Evolutionary conservation across 2,329 filamentous ascomycete species (phyloP), one percentile per base, ranked within the genome.

Genomic region (Microdochium nivale): DNA sequence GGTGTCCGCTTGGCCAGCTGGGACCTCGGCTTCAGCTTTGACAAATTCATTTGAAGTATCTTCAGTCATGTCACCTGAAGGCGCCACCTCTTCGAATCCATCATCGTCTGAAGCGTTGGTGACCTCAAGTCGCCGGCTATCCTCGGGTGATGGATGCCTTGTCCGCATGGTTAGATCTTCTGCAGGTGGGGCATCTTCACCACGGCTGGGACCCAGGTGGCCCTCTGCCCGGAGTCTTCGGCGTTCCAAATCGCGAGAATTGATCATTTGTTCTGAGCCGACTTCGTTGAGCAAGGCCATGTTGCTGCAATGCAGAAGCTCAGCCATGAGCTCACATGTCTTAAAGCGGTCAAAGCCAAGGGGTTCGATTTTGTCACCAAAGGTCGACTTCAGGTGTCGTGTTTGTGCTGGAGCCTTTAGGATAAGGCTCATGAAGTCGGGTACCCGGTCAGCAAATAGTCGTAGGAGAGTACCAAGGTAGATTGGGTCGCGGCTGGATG

Each of bases 261-360:
- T 83, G 54, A 97, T 90, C 57, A 96, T 83, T 57, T 90, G 85
- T 65, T 99, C 91, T 11, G 90, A 91, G 30, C 92, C 94, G 10
- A 83, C 76, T 65, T 97, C 91, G 64, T 99, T 99, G 58, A 99
- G 74, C 33, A 99, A 75, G 5, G 88, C 91, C 94, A 99, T 99
- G 66, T 99, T 99, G 67, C 92, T 97, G 70, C 94, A 99, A 68
- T 99, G 94, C 37, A 99, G 73, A 46, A 99, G 76, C 69, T 99
- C 94, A 1, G 94, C 94, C 94, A 99, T 97, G 54, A 99, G 77
- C 70, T 99, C 94, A 68, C 94, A 99, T 0, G 94, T 97, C 75
- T 99, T 99, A 76, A 99, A 99, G 21, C 94, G 81, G 69, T 99
- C 94, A 64, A 99, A 99, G 2, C 94, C 94, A 10, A 99, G 78